Evolutionary conservation across 306 rosid species (phyloP).

Genomic region (Luffa aegyptiaca): DNA sequence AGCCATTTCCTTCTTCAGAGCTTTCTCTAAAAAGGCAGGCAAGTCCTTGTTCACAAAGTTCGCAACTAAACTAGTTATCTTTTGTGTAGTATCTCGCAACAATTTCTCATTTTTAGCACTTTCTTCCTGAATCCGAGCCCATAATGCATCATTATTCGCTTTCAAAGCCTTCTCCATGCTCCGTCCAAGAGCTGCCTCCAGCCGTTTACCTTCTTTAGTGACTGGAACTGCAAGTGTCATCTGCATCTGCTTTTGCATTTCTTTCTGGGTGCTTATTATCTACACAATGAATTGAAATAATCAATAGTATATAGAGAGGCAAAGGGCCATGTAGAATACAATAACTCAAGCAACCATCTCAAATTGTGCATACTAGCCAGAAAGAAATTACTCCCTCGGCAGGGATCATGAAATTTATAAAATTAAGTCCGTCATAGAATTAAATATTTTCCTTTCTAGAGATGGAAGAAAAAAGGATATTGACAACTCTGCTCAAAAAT

Average conservation of each 20-base stretch:
- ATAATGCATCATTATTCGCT: slow-evolving; percentile 67
- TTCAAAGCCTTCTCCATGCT: slow-evolving; percentile 73
- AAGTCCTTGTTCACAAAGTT: slow-evolving; percentile 74
- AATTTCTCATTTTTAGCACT: slow-evolving; percentile 70
- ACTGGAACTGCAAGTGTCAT: slow-evolving; percentile 61
- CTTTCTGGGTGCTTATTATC: slow-evolving; percentile 72
- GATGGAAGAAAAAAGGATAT: background rate
- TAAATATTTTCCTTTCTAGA: background rate
- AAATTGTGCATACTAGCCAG: background rate
- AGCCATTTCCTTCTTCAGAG: slow-evolving; percentile 83
- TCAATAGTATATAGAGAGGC: slow-evolving; percentile 9
- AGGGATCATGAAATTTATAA: background rate
- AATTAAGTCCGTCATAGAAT: background rate
- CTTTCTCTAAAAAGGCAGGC: slow-evolving; percentile 62
- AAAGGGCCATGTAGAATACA: background rate
- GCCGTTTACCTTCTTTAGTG: slow-evolving; percentile 85
- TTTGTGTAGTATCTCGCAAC: slow-evolving; percentile 55
- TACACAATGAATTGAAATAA: slow-evolving; percentile 22
- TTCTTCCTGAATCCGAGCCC: slow-evolving; percentile 92
- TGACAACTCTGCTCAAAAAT: background rate
- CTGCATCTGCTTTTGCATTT: slow-evolving; percentile 83
- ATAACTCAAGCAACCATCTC: background rate
- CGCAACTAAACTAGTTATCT: slow-evolving; percentile 36
- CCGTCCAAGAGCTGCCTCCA: slow-evolving; percentile 69
- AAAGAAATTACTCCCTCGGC: background rate